Base-by-base conservation (phyloP, 495 filamentous ascomycete genomes). In the Penicillium dipodomyicola region DNA sequence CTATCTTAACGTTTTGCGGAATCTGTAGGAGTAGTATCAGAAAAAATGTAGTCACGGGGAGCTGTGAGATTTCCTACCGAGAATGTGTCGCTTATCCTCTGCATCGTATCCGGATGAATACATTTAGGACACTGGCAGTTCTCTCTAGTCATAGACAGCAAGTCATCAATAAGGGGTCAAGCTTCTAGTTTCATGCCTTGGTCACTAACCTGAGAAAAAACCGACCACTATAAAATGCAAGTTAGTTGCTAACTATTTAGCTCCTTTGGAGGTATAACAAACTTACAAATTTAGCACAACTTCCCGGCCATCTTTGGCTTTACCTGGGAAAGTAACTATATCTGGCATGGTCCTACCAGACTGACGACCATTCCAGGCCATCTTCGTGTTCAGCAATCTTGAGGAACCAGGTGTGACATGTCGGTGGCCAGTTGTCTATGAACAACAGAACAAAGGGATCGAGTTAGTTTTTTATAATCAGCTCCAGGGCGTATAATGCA, bases 91-190 rank as follows among this genome's bases (percentile, higher is more conserved):
- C 87, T 76, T 27, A 80, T 80, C 32, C 90, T 79, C 69, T 96
- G 92, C 67, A 72, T 83, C 14, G 92, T 96, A 50, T 87, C 83
- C 56, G 82, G 84, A 65, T 96, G 85, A 10, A 91, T 77, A 67
- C 92, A 96, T 47, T 75, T 67, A 1, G 67, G 55, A 64, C 91
- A 96, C 48, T 84, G 88, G 65, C 91, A 96, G 64, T 92, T 89
- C 52, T 96, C 91, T 62, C 91, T 92, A 30, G 20, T 29, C 9
- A 3, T 12, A 29, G n/a, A 54, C 10, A 41, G 23, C 10, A 14
- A 47, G 25, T 29, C 20, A 27, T 55, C 44, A 61, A 23, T n/a
- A 22, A 37, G 23, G 22, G 11, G 0, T 29, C 45, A 30, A 33
- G 3, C 20, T 27, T 43, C 27, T 39, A 7, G 1, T 33, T n/a